Base-by-base conservation (phyloP, 2,329 filamentous ascomycete genomes). In the Triangularia verruculosa region DNA sequence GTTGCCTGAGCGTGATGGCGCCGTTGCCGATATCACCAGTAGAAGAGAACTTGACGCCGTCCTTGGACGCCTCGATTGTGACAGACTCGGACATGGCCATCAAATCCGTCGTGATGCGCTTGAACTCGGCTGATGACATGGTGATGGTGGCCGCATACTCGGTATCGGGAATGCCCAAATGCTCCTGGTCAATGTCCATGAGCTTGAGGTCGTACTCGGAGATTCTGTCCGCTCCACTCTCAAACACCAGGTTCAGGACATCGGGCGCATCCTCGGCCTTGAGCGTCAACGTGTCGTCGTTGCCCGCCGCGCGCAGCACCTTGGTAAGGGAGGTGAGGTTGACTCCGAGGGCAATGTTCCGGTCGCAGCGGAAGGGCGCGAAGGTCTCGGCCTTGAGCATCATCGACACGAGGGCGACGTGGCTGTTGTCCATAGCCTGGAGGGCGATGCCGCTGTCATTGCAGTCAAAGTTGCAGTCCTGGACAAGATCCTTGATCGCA, bases 401-500 rank as follows among this genome's bases (percentile, higher is more conserved):
- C 95, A 99, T 99, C 70, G 95, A 97, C 61, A 99, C 95, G 61
- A 99, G 91, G 67, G 95, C 95, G 73, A 99, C 95, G 81, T 99
- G 95, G 58, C 93, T 98, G 87, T 98, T 99, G 84, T 99, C 95
- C 96, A 99, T 99, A 74, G 95, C 95, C 81, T 99, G 95, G 62
- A 99, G 91, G 59, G 94, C 93, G 74, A 99, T 95, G 67, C 95
- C 95, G 61, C 92, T 94, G 85, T 99, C 96, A 90, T 98, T 99
- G 90, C 96, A 99, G 85, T 99, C 95, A 82, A 99, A 99, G 82
- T 99, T 99, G 89, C 95, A 99, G 82, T 99, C 95, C 80, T 98
- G 95, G 61, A 99, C 95, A 59, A 99, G 88, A 74, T 99, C 95
- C 81, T 97, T 98, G 88, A 99, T 97, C 72, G 96, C 92, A 77